phyloP scores from a whole-genome alignment of 805 yeast species.

The Yarrowia bubula region DNA sequence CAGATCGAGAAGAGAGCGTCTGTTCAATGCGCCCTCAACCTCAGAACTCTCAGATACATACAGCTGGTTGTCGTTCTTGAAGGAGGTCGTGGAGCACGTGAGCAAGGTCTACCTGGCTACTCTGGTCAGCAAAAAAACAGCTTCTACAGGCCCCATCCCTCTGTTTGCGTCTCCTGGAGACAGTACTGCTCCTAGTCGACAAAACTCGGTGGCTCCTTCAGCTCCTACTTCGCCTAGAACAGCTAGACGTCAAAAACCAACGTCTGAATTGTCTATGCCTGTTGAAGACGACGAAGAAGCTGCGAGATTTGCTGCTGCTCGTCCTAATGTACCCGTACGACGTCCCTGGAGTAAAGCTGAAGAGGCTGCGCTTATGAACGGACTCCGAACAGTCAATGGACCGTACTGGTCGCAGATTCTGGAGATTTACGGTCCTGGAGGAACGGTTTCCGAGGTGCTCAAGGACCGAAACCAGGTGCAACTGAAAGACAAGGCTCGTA shows the following conservation, averaged over 20 bases:
- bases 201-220: neutral
- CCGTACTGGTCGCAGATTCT: constrained; percentile 92
- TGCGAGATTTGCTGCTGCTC: constrained; percentile 31
- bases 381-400: constrained; percentile 71
- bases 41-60: constrained; percentile 64
- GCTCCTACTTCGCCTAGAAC: constrained; percentile 4
- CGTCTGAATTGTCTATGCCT: neutral
- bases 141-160: neutral
- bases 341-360: constrained; percentile 87
- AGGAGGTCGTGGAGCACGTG: constrained; percentile 74
- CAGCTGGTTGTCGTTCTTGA: constrained; percentile 82
- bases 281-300: constrained; percentile 14
- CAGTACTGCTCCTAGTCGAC: neutral
- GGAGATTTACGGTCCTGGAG: constrained; percentile 93
- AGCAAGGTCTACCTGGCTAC: constrained; percentile 40
- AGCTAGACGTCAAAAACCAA: neutral
- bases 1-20: constrained; percentile 61
- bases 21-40: constrained; percentile 48
- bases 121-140: neutral
- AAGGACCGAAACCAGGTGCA: constrained; percentile 90
- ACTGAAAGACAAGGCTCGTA: constrained; percentile 92
- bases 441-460: constrained; percentile 74
- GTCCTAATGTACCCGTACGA: constrained; percentile 39
- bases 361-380: constrained; percentile 78
- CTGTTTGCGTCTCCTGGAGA: neutral